Evolutionary conservation across 345 rosid species (phyloP), one percentile per base, ranked within the genome.

Genomic region (Pistacia vera): DNA sequence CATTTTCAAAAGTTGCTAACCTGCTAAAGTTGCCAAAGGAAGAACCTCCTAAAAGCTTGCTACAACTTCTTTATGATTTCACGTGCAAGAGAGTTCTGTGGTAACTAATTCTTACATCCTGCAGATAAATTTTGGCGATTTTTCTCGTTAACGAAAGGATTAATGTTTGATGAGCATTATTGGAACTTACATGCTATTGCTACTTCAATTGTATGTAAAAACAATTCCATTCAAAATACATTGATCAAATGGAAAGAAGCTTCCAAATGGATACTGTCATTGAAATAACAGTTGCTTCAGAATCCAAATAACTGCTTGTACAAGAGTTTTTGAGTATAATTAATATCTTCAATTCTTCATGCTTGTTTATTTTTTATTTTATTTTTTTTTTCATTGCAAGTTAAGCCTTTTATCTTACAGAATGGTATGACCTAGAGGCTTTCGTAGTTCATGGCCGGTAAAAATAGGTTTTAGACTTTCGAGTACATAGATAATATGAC

Each of bases 1-100:
- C 83, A n/a, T 92, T 90, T 71, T 86, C 85, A n/a, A 87, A 85
- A 76, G 88, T 92, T 68, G 91, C 92, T 77, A 82, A 74, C 52
- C 82, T 88, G 67, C 78, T 92, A 60, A 87, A 81, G 82, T 74
- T 71, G 82, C 88, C 87, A 0, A 67, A 80, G 59, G 86, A 84
- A 35, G 86, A 84, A 20, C 67, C 79, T 72, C 75, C 81, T n/a
- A 77, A 46, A 65, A 75, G 82, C 85, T 80, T 88, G 72, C 66
- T 89, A 36, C 93, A 86, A 48, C 8, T 60, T 77, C 60, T 83
- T 3, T 89, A 84, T 66, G 94, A 92, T 64, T 80, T 85, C 59
- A 68, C 82, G 65, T 83, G 88, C 75, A 80, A 65, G 79, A 51
- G 84, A 63, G 8, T 84, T 25, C 79, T 75, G 12, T 77, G 79